Evolutionary conservation across 371 early-diverging fungal genomes (phyloP).

Genomic region (Mortierella sp.): DNA sequence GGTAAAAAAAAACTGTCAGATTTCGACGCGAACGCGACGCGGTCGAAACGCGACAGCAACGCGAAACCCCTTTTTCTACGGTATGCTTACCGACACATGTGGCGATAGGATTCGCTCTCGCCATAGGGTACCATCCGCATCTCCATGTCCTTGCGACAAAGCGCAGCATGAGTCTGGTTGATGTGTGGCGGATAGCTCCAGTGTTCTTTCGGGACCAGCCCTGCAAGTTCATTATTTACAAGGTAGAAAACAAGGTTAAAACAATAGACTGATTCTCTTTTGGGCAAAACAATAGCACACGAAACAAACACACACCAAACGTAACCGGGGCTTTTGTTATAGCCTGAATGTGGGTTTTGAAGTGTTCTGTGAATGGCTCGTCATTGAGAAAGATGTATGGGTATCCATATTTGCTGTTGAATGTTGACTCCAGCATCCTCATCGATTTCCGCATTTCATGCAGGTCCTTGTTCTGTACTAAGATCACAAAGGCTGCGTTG

Average conservation of each 20-base stretch:
- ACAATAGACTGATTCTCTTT: too few species aligned
- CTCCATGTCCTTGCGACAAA: slow-evolving; percentile 69
- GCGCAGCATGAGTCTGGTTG: slow-evolving; percentile 67
- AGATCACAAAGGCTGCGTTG: slow-evolving; percentile 64
- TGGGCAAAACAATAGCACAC: background rate
- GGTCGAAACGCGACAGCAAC: background rate
- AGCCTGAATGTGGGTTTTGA: slow-evolving; percentile 66
- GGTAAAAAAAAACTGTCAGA: background rate
- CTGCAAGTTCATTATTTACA: slow-evolving; percentile 17
- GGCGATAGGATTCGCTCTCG: slow-evolving; percentile 86
- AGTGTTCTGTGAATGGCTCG: slow-evolving; percentile 80
- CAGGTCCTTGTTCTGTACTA: slow-evolving; percentile 84
- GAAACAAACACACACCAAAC: slow-evolving; percentile 59
- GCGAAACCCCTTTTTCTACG: background rate
- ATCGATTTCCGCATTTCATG: slow-evolving; percentile 77
- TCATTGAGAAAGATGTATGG: slow-evolving; percentile 95
- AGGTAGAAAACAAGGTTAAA: background rate
- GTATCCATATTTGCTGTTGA: slow-evolving; percentile 87
- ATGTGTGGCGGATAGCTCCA: slow-evolving; percentile 82
- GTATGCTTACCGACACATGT: slow-evolving; percentile 87
- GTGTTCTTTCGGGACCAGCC: slow-evolving; percentile 73
- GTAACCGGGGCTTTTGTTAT: slow-evolving; percentile 66
- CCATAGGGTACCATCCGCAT: slow-evolving; percentile 82
- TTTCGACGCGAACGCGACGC: background rate
- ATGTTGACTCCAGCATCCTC: slow-evolving; percentile 83